Evolutionary conservation across 1,284 basidiomycete species (phyloP), one percentile per base, ranked within the genome.

Genomic region (Neonothopanus nambi): DNA sequence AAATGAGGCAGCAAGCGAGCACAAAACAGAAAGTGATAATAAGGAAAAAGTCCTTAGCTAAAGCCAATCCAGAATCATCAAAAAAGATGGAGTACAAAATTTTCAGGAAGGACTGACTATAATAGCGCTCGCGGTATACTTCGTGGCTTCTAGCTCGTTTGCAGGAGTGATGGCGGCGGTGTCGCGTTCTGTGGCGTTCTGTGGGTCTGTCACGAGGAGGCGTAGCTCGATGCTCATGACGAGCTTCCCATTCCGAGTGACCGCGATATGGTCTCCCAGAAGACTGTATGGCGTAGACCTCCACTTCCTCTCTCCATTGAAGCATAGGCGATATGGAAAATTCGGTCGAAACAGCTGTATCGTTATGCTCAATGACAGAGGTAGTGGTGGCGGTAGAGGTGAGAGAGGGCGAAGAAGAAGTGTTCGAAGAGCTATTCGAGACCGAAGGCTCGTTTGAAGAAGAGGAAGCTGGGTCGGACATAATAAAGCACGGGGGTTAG

Each of bases 21-120:
- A 67, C 65, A 53, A 72, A 66, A 53, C 69, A 72, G 1, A 72
- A 59, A 11, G 61, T 64, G 23, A 72, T 60, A n/a, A 74, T 69
- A 11, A 73, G 60, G 58, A 74, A 68, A 52, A 72, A 72, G 61
- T 74, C 73, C 21, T 71, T 63, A 8, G 67, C 73, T 73, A 35
- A 35, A n/a, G 17, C 35, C 11, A 28, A 24, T 21, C 12, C 4
- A n/a, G 17, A 9, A 26, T 18, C 17, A 8, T 48, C n/a, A 56
- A 33, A n/a, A 28, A 30, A 23, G 4, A 28, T 30, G 4, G 13
- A 6, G 8, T n/a, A 40, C 13, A 21, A 33, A n/a, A 41, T 33
- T 20, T 15, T 13, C 2, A 17, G 23, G 7, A 40, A 44, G n/a
- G 15, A 41, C 55, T 49, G 20, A 57, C 55, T 57, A 37, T 53